Evolutionary conservation across 2,329 filamentous ascomycete genomes (phyloP).

Genomic region (Hirsutella rhossiliensis): DNA sequence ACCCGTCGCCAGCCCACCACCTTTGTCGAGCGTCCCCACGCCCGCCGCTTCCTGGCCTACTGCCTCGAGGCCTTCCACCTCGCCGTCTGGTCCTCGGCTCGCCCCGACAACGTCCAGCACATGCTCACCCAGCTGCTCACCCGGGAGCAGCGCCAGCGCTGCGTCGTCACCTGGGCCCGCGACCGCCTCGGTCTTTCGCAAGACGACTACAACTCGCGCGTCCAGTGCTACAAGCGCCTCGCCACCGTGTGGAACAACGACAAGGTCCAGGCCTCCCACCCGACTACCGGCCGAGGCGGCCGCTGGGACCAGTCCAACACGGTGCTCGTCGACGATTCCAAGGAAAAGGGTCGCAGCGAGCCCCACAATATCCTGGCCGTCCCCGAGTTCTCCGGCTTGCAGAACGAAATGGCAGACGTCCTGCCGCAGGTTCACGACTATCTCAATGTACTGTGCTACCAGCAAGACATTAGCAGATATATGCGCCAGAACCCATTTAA

Average conservation of each 20-base stretch:
- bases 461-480: slow-evolving; percentile 50
- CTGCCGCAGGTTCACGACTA: slow-evolving; percentile 51
- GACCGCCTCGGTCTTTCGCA: slow-evolving; percentile 58
- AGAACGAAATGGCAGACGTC: slow-evolving; percentile 27
- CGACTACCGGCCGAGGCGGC: slow-evolving; percentile 21
- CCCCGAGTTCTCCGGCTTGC: slow-evolving; percentile 56
- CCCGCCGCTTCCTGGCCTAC: slow-evolving; percentile 58
- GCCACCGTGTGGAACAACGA: slow-evolving; percentile 54
- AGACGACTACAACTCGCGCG: slow-evolving; percentile 53
- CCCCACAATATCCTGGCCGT: slow-evolving; percentile 74
- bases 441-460: slow-evolving; percentile 39
- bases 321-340: slow-evolving; percentile 76
- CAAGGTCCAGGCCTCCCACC: slow-evolving; percentile 30
- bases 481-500: slow-evolving; percentile 40
- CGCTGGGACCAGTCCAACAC: slow-evolving; percentile 78
- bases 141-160: slow-evolving; percentile 32
- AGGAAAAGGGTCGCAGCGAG: slow-evolving; percentile 68
- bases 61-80: slow-evolving; percentile 65
- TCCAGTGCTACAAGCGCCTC: slow-evolving; percentile 86
- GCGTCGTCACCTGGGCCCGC: slow-evolving; percentile 67
- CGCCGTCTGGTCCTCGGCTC: slow-evolving; percentile 86
- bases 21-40: slow-evolving; percentile 56
- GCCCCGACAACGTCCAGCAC: slow-evolving; percentile 54
- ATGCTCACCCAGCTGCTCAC: slow-evolving; percentile 58
- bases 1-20: slow-evolving; percentile 29